Evolutionary conservation across 2,329 filamentous ascomycete genomes (phyloP).

Genomic region (Epichloe scottii): DNA sequence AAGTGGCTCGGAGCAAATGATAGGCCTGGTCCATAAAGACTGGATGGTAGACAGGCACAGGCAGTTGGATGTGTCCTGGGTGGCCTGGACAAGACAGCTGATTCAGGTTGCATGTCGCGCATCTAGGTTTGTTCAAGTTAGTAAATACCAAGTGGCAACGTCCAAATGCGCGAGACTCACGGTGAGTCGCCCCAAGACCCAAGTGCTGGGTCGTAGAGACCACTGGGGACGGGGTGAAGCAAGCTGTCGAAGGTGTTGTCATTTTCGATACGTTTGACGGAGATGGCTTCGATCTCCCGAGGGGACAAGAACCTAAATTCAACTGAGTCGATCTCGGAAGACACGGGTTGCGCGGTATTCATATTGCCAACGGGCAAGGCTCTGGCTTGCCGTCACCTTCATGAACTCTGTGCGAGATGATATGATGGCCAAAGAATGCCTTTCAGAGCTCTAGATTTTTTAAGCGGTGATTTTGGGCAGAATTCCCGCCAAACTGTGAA

Average conservation of each 20-base stretch:
- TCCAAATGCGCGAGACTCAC: conserved; percentile 32
- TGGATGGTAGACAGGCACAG: conserved; percentile 89
- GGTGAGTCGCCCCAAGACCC: conserved; percentile 78
- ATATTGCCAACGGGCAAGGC: conserved; percentile 23
- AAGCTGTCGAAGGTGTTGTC: conserved; percentile 88
- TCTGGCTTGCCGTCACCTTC: conserved; percentile 1
- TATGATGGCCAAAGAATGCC: background rate
- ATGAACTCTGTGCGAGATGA: background rate
- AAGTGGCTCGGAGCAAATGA: conserved; percentile 74
- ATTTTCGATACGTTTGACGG: conserved; percentile 88
- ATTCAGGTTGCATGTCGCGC: conserved; percentile 81
- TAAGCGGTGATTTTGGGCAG: background rate
- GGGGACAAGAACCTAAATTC: conserved; percentile 78
- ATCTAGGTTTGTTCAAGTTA: conserved; percentile 37
- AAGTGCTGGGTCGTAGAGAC: conserved; percentile 83
- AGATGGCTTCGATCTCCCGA: conserved; percentile 75
- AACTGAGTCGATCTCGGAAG: conserved; percentile 73
- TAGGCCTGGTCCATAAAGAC: conserved; percentile 89
- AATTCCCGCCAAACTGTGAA: background rate
- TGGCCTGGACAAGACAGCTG: conserved; percentile 80
- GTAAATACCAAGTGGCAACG: conserved; percentile 4
- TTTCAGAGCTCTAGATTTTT: background rate
- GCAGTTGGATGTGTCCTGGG: conserved; percentile 87
- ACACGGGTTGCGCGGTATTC: conserved; percentile 70
- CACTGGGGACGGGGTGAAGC: conserved; percentile 77